Evolutionary conservation across 1,284 basidiomycete species (phyloP), one percentile per base, ranked within the genome.

Genomic region (Porogramme epimiltina): DNA sequence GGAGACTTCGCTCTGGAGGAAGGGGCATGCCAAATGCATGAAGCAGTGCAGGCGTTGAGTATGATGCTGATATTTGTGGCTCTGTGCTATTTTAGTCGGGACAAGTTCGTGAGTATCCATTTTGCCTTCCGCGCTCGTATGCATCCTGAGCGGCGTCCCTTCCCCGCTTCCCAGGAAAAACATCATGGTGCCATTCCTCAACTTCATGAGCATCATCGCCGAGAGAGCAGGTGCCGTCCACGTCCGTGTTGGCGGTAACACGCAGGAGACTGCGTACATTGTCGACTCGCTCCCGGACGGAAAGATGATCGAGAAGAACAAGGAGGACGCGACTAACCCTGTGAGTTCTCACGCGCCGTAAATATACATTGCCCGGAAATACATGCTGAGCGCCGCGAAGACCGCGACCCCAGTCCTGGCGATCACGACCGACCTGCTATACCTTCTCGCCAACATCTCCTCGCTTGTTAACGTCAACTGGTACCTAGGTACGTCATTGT

Each of bases 171-270:
- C 28, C 40, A 81, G 80, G 18, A 71, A 76, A 2, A 66, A 73
- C 33, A 60, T 85, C 26, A 74, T 81, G 49, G 78, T 84, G 0
- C 80, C 82, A 0, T 88, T 91, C 65, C 76, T 92, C 13, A 91
- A 91, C 68, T 78, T 90, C 49, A 76, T 91, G 74, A 74, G 81
- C 16, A 84, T 82, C 58, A 70, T 91, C 38, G 69, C 74, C 51
- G 73, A 81, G 44, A 78, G 84, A 15, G 73, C 73, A 3, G 87
- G 87, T 1, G 58, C 72, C 1, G 73, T 85, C 10, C 67, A 72
- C 46, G 66, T 91, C 20, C 83, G 88, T 39, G 76, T 90, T 1
- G 89, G 88, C 20, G 89, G 88, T 43, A 90, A 90, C 67, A 84
- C 84, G 5, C 85, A 89, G 62, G 85, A 88, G 54, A 76, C 72